These are phyloP conservation scores for Aspergillus clavatus DNA, from an alignment of 2,329 filamentous ascomycete genomes.

Conservation along the genomic window DNA sequence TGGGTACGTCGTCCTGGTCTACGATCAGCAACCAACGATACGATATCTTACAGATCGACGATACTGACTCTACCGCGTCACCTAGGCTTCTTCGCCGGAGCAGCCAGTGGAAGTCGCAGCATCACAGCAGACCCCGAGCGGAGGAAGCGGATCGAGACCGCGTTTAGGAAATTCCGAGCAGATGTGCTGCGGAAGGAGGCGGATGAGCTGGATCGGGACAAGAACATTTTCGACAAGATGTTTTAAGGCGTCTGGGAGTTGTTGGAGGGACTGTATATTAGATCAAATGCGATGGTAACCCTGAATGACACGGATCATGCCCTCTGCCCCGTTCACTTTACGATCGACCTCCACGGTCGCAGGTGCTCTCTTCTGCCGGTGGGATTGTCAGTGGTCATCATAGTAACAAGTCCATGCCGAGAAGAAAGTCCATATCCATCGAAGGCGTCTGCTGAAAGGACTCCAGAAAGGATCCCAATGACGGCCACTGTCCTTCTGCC, in stretches of 20 bases:
- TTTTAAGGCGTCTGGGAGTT: too few species aligned
- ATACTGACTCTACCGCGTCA: too few species aligned
- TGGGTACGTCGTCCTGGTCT: constrained; percentile 24
- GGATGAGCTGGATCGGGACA: constrained; percentile 47
- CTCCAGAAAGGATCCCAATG: neutral
- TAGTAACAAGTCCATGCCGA: neutral
- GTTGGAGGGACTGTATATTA: too few species aligned
- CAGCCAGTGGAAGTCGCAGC: constrained; percentile 48
- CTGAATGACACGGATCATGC: too few species aligned
- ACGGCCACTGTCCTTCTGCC: neutral
- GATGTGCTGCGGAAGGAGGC: constrained; percentile 60
- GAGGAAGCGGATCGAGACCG: constrained; percentile 55
- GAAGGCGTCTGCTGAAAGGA: neutral
- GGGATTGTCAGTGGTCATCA: neutral
- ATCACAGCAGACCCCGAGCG: constrained; percentile 53
- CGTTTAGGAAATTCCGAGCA: constrained; percentile 58
- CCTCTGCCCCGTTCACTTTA: too few species aligned
- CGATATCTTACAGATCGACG: too few species aligned
- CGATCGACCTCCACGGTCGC: too few species aligned
- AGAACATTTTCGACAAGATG: constrained; percentile 25
- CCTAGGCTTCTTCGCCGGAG: constrained; percentile 56
- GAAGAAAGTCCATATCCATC: neutral
- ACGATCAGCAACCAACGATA: neutral
- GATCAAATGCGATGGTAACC: too few species aligned
- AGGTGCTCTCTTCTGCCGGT: too few species aligned